Evolutionary conservation across 495 filamentous ascomycete species (phyloP).

Genomic region (Podospora conica): DNA sequence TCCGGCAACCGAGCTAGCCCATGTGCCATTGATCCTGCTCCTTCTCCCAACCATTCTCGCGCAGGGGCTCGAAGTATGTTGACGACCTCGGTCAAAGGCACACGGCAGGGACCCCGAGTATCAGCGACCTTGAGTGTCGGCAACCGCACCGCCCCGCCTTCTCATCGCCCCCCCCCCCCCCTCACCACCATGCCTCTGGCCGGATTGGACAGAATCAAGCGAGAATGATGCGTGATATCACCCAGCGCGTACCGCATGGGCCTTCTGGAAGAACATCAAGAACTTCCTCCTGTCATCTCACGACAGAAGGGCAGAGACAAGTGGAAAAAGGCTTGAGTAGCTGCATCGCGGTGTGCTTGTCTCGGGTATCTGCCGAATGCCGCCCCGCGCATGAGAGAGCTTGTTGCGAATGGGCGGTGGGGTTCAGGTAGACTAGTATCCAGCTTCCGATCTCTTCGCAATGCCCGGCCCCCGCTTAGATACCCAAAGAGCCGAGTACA

Average conservation of each 20-base stretch:
- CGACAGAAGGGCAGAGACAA: background rate
- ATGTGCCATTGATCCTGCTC: background rate
- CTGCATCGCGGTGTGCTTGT: constrained; percentile 1
- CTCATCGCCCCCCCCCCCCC: background rate
- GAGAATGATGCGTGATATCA: background rate
- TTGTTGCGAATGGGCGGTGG: background rate
- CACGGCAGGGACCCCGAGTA: background rate
- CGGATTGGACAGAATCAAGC: background rate
- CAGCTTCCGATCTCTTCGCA: background rate
- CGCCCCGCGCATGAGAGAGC: background rate
- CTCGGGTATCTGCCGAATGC: constrained; percentile 4
- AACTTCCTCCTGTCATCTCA: background rate
- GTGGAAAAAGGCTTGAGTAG: background rate
- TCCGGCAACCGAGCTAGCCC: background rate
- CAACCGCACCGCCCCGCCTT: background rate
- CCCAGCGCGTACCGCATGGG: background rate
- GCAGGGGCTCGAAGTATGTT: background rate
- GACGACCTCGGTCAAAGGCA: background rate
- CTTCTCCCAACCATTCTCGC: background rate
- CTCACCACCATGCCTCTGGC: background rate
- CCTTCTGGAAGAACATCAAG: background rate
- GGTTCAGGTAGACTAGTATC: background rate
- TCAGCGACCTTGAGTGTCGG: background rate
- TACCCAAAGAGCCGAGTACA: background rate
- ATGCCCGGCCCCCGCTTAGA: background rate